Base-by-base conservation (phyloP, 2,329 filamentous ascomycete genomes). In the Fusarium heterosporum region DNA sequence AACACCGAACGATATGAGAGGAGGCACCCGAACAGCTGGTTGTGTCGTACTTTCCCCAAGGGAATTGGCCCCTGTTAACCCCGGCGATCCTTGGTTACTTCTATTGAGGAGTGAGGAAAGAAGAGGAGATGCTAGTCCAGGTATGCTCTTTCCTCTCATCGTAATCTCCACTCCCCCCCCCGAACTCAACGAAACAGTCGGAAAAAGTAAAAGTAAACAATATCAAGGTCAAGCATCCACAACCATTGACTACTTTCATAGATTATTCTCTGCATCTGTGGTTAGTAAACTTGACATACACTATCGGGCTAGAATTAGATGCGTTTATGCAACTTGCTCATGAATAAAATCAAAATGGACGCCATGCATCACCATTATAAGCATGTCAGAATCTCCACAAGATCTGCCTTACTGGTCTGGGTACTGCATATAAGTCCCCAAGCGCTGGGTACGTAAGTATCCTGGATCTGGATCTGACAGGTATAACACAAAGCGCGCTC, bases 321-420 rank as follows among this genome's bases (percentile, higher is more conserved):
- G 49, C 38, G 61, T 39, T 50, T 58, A 41, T 65, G 60, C 50
- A 61, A 38, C 49, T 45, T 36, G 40, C 42, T 52, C 43, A n/a
- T 34, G 32, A 34, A 34, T 16, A 14, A 7, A 34, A 22, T 22
- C 22, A 22, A 22, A 65, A 64, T 49, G 51, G 54, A 56, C 61
- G 68, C 65, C 69, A 72, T 65, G 70, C 70, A 72, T 72, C 68
- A 68, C 68, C 51, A 53, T 14, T 46, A 42, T 52, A 58, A 46
- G 55, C 49, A 57, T 64, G 52, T 57, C 69, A 60, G 62, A 67
- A 72, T 68, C 69, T 53, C 69, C 62, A 46, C 64, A 56, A 72
- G 70, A 72, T 72, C 69, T 69, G 56, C 65, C 62, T 43, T 58
- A 45, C 32, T 38, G 50, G 39, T 34, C 32, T 47, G 36, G 51